A percentile compares a stretch with the other conserved stretches of the same genome.
Evolutionary conservation across 768 basidiomycete genomes (phyloP).

Genomic region (Cystobasidium ongulense): DNA sequence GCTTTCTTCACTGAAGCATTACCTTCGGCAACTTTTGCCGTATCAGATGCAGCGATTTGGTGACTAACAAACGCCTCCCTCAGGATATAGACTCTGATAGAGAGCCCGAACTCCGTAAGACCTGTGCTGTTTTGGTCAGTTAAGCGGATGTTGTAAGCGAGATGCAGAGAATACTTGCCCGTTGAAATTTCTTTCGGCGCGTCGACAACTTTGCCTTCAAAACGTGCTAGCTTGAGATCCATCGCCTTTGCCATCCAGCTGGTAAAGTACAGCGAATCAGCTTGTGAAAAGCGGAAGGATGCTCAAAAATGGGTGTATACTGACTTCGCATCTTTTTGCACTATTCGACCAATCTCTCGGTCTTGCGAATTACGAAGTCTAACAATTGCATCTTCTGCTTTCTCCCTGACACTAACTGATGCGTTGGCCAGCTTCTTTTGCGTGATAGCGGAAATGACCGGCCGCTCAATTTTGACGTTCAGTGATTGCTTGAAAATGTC

Average conservation of each 20-base stretch:
- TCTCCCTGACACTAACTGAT: not conserved
- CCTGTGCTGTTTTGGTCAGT: not conserved
- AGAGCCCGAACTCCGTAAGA: not conserved
- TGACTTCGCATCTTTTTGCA: conserved; percentile 6
- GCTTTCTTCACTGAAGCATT: not conserved
- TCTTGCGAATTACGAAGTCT: conserved; percentile 18
- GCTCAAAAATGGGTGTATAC: not conserved
- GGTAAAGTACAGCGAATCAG: not conserved
- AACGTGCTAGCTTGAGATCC: conserved; percentile 10
- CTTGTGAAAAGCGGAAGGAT: not conserved
- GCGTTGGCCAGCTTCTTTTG: conserved; percentile 13
- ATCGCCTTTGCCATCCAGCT: conserved; percentile 29
- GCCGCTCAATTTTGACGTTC: conserved; percentile 4
- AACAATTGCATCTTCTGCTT: conserved; percentile 14
- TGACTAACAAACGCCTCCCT: conserved; percentile 8
- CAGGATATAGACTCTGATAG: not conserved
- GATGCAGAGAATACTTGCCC: not conserved
- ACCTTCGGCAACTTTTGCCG: not conserved
- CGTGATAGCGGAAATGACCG: conserved; percentile 13
- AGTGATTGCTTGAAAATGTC: conserved; percentile 17
- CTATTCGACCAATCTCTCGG: conserved; percentile 9
- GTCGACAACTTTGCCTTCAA: conserved; percentile 1
- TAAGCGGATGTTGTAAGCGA: not conserved
- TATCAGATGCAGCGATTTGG: not conserved
- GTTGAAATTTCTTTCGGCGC: conserved; percentile 1